These are phyloP conservation scores for Aureoboletus auriporus DNA, from an alignment of 768 basidiomycete species.

Conservation along the genomic window DNA sequence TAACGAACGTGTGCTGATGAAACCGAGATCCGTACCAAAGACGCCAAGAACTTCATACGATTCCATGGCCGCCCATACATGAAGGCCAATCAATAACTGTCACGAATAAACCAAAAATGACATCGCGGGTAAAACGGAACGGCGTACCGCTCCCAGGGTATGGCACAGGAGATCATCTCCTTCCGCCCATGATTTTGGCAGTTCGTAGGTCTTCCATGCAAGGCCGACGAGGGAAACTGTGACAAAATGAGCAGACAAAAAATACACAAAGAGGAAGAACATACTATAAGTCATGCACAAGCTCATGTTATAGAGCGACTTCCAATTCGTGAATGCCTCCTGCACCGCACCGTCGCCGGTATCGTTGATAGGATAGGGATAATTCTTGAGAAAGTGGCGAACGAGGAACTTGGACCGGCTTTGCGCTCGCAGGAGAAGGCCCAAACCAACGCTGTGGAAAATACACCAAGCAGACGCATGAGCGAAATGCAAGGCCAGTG, in stretches of 20 bases:
- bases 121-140: background rate
- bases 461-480: slow-evolving; percentile 85
- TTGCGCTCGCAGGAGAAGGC: slow-evolving; percentile 79
- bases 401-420: slow-evolving; percentile 86
- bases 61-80: slow-evolving; percentile 87
- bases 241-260: background rate
- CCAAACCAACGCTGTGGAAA: slow-evolving; percentile 87
- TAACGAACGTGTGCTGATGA: background rate
- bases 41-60: slow-evolving; percentile 91
- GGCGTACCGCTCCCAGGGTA: slow-evolving; percentile 77
- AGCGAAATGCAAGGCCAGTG: slow-evolving; percentile 66
- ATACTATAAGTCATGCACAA: slow-evolving; percentile 93
- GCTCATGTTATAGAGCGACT: slow-evolving; percentile 85
- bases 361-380: slow-evolving; percentile 76
- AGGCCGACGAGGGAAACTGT: slow-evolving; percentile 82
- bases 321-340: slow-evolving; percentile 97
- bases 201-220: slow-evolving; percentile 85
- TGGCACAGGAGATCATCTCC: slow-evolving; percentile 86
- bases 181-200: slow-evolving; percentile 81
- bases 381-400: slow-evolving; percentile 91
- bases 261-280: slow-evolving; percentile 15
- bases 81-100: slow-evolving; percentile 79
- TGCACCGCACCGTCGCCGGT: slow-evolving; percentile 74
- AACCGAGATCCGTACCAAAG: slow-evolving; percentile 56
- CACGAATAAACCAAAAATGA: slow-evolving; percentile 7